A percentile compares a stretch with the other conserved stretches of the same genome.
These are phyloP conservation scores for Pugionium dolabratum DNA, from an alignment of 345 rosid species.

Conservation along the genomic window DNA sequence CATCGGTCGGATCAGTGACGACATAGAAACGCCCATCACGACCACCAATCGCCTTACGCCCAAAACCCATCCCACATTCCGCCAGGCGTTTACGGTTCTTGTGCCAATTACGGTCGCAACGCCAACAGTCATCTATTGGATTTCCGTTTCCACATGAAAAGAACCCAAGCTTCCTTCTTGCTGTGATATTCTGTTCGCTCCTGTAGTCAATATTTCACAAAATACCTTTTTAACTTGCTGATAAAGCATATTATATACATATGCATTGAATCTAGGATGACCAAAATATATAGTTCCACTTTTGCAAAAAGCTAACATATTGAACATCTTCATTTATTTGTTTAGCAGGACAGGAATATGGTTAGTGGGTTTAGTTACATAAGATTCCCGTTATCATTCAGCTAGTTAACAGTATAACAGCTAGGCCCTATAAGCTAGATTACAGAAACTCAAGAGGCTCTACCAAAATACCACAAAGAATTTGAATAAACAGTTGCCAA, in stretches of 20 bases:
- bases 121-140: slow-evolving; percentile 53
- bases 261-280: not conserved
- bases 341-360: too few species aligned
- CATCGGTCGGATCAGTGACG: slow-evolving; percentile 45
- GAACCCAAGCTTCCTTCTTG: slow-evolving; percentile 30
- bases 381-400: too few species aligned
- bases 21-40: slow-evolving; percentile 47
- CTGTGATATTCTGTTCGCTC: slow-evolving; percentile 22
- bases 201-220: slow-evolving; percentile 2
- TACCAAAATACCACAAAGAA: too few species aligned
- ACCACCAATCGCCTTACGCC: slow-evolving; percentile 49
- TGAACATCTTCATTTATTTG: too few species aligned
- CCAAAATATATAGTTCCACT: not conserved
- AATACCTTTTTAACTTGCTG: not conserved
- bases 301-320: not conserved
- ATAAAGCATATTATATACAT: not conserved
- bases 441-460: too few species aligned
- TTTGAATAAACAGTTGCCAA: too few species aligned
- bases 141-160: slow-evolving; percentile 36
- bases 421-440: too few species aligned
- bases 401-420: too few species aligned
- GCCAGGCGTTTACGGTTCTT: slow-evolving; percentile 52
- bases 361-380: too few species aligned
- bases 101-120: slow-evolving; percentile 49
- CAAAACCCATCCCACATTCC: slow-evolving; percentile 45